phyloP scores from a whole-genome alignment of 2,329 filamentous ascomycete genomes.

The Endothia cerciana region DNA sequence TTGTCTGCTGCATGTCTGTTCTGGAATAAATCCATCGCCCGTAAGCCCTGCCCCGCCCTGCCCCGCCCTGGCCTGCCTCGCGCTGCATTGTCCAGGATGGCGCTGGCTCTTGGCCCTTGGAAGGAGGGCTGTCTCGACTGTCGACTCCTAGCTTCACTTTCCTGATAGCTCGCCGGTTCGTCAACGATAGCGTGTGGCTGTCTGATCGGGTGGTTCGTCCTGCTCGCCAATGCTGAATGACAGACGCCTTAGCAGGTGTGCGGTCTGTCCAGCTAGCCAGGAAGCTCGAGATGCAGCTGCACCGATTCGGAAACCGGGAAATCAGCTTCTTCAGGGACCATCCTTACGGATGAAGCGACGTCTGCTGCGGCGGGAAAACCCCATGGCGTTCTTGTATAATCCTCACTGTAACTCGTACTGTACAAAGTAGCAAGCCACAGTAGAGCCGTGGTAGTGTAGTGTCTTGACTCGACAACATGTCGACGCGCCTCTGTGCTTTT shows the following conservation, averaged over 20 bases:
- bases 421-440: slow-evolving; percentile 4
- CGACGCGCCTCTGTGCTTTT: not conserved
- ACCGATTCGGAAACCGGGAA: slow-evolving; percentile 23
- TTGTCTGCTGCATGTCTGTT: slow-evolving; percentile 1
- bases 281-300: slow-evolving; percentile 28
- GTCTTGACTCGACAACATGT: slow-evolving; percentile 7
- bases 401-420: slow-evolving; percentile 15
- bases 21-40: not conserved
- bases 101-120: not conserved
- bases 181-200: slow-evolving; percentile 5
- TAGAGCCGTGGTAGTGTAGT: slow-evolving; percentile 6
- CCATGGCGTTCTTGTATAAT: slow-evolving; percentile 9
- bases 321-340: slow-evolving; percentile 23
- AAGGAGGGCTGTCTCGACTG: not conserved
- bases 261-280: slow-evolving; percentile 22
- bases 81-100: not conserved
- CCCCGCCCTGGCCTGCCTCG: not conserved
- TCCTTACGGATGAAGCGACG: slow-evolving; percentile 22
- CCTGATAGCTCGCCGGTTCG: not conserved
- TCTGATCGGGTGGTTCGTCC: slow-evolving; percentile 7
- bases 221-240: slow-evolving; percentile 13
- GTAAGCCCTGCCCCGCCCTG: not conserved
- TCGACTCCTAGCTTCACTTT: not conserved
- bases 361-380: not conserved
- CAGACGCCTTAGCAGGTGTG: slow-evolving; percentile 25